These are phyloP conservation scores for Chrysochromulina parva DNA, from an alignment of 78 protist species.

Conservation along the genomic window DNA sequence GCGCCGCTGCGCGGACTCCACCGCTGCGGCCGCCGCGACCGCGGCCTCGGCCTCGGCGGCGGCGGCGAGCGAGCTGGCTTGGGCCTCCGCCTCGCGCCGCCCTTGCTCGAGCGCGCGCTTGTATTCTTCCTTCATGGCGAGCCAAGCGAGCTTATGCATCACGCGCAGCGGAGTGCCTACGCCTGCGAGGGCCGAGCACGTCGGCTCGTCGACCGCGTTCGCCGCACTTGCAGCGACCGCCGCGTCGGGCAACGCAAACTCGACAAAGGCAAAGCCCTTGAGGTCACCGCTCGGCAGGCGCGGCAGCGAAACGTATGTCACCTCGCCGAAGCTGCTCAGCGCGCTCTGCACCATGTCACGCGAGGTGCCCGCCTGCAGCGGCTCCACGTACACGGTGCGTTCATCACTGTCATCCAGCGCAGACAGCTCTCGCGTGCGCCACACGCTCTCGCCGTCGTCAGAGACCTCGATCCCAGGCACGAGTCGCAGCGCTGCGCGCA, in stretches of 20 bases:
- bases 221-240: background rate
- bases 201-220: too few species aligned
- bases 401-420: background rate
- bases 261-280: background rate
- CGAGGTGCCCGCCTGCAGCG: background rate
- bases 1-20: background rate
- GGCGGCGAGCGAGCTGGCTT: background rate
- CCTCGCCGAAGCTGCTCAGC: background rate
- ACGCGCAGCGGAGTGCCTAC: background rate
- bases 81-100: background rate
- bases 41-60: background rate
- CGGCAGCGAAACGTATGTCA: background rate
- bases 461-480: background rate
- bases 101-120: background rate
- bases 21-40: background rate
- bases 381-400: slow-evolving; percentile 12
- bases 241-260: background rate
- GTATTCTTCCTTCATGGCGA: background rate
- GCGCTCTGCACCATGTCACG: background rate
- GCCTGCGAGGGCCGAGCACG: too few species aligned
- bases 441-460: background rate
- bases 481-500: background rate
- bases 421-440: background rate
- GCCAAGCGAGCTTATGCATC: background rate
- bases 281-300: background rate